These are phyloP conservation scores for Aspergillus phoenicis DNA, from an alignment of 2,329 filamentous ascomycete species.

Conservation along the genomic window DNA sequence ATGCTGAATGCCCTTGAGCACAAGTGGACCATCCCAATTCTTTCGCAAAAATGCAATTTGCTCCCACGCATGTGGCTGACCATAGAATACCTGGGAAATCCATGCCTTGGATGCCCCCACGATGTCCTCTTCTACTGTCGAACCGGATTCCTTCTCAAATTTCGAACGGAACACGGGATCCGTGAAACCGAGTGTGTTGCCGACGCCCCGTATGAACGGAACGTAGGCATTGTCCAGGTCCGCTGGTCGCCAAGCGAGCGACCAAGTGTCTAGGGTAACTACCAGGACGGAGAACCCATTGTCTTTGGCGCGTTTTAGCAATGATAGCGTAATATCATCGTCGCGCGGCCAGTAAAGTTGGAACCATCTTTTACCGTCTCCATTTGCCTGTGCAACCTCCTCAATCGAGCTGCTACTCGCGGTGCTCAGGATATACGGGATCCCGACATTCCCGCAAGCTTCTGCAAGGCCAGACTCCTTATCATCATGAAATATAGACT, in stretches of 20 bases:
- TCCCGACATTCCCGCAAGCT: slow-evolving; percentile 61
- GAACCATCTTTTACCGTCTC: slow-evolving; percentile 65
- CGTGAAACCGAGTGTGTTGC: slow-evolving; percentile 64
- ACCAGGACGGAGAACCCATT: slow-evolving; percentile 67
- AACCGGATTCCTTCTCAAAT: slow-evolving; percentile 55
- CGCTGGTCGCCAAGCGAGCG: slow-evolving; percentile 66
- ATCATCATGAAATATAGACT: slow-evolving; percentile 67
- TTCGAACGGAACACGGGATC: slow-evolving; percentile 67
- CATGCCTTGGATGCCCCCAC: slow-evolving; percentile 56
- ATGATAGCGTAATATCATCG: slow-evolving; percentile 65
- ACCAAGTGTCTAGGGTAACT: slow-evolving; percentile 73
- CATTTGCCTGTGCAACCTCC: slow-evolving; percentile 63
- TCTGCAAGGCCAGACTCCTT: slow-evolving; percentile 65
- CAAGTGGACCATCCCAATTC: slow-evolving; percentile 66
- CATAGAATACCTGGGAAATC: slow-evolving; percentile 56
- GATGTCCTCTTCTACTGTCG: slow-evolving; percentile 51
- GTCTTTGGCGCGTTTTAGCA: slow-evolving; percentile 63
- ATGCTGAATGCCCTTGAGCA: slow-evolving; percentile 62
- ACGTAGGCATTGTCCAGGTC: slow-evolving; percentile 63
- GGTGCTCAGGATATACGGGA: slow-evolving; percentile 70
- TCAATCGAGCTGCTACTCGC: slow-evolving; percentile 67
- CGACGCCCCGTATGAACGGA: slow-evolving; percentile 61
- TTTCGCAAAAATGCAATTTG: slow-evolving; percentile 61
- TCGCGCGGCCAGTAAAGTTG: slow-evolving; percentile 74
- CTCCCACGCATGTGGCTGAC: slow-evolving; percentile 61